Evolutionary conservation across 2,329 filamentous ascomycete species (phyloP), one percentile per base, ranked within the genome.

Genomic region (Fusarium tuaranense): DNA sequence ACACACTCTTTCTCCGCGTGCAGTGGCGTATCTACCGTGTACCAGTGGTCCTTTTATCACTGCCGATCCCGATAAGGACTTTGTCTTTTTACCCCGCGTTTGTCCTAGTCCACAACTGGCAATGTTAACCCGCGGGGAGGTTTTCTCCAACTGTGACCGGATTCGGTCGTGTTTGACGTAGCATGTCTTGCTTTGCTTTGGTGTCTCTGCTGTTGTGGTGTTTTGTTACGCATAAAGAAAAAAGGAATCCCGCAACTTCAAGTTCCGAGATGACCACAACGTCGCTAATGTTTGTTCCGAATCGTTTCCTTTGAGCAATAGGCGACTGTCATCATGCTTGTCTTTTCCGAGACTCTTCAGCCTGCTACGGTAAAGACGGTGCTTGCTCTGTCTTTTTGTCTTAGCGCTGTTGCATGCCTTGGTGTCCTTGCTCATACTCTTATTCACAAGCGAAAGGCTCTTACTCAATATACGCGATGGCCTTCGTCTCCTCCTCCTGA

Each of bases 371-470:
- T 69, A 9, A 73, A 73, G 20, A 63, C 65, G 25, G 25, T 63
- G 8, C 44, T 73, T 4, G 27, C 57, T 12, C 32, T 68, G 7
- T 73, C 69, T 1, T 62, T 75, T 1, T 70, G 65, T 36, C 13
- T 44, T 22, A 62, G 48, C 48, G 55, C 69, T n/a, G 66, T 63
- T 73, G 60, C 51, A 20, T 75, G 72, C 39, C 30, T 75, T 14
- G 51, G 60, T 6, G n/a, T 76, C n/a, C 12, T 78, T 46, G 65
- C 70, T 7, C 72, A 74, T 48, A 27, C 66, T 0, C 57, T 76
- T 13, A 39, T 78, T 13, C 53, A 65, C 57, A 78, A 77, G 25
- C 69, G 71, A 20, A 78, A 78, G 59, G n/a, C 65, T 10, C 20
- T 76, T 39, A 67, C 53, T 38, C 69, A 51, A 73, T 63, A 74